A percentile compares a stretch with the other conserved stretches of the same genome.
These are phyloP conservation scores for Vaccinium vitisidaea DNA, from an alignment of 148 eudicot genomes.

Conservation along the genomic window DNA sequence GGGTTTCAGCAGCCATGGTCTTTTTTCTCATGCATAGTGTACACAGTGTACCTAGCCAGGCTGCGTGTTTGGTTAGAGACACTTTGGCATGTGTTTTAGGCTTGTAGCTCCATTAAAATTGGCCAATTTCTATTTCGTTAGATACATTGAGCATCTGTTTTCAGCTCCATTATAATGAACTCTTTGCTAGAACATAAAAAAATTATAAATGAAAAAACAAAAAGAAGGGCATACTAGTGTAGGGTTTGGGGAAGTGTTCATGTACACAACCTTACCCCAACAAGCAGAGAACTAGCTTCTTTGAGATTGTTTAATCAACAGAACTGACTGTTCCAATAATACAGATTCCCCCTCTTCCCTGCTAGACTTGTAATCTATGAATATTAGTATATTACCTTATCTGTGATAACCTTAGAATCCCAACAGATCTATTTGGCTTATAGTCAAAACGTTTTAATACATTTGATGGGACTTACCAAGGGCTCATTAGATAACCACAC, in stretches of 20 bases:
- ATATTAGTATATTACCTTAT: not conserved
- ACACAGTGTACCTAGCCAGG: not conserved
- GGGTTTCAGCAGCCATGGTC: not conserved
- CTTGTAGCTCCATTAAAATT: not conserved
- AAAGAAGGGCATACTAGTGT: not conserved
- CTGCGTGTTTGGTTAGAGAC: not conserved
- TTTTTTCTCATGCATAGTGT: not conserved
- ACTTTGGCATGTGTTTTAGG: not conserved
- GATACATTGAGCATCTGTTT: not conserved
- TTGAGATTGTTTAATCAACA: not conserved
- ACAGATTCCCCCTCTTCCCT: not conserved
- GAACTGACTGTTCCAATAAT: not conserved
- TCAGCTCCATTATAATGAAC: not conserved
- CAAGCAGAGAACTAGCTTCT: not conserved
- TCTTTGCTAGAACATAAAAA: not conserved
- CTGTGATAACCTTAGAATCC: not conserved
- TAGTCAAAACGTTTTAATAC: not conserved
- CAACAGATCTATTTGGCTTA: not conserved
- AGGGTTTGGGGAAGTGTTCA: not conserved
- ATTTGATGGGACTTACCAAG: not conserved
- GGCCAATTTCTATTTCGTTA: not conserved
- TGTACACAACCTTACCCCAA: not conserved
- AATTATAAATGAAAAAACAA: not conserved
- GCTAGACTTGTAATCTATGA: not conserved
- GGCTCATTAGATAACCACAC: not conserved